Conservation (phyloP, 1,284 basidiomycete species). For the Microbotryomycetes sp. region DNA sequence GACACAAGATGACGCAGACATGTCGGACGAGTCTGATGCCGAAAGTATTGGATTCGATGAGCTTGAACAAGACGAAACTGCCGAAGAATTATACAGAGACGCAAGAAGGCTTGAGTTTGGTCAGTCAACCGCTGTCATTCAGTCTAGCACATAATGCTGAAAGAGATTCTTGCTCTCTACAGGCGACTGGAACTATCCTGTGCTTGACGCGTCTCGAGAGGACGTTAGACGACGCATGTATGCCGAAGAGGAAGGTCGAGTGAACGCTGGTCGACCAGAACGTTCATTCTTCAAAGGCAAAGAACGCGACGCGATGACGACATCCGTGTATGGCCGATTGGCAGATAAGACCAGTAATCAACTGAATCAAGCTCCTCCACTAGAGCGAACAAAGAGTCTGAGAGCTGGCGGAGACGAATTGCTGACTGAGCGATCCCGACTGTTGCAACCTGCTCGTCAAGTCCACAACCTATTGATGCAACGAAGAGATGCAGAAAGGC, state of each 20-base stretch:
- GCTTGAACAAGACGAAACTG: slow-evolving; percentile 50
- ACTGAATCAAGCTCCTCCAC: background rate
- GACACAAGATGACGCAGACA: slow-evolving; percentile 21
- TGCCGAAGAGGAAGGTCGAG: slow-evolving; percentile 32
- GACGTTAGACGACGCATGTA: slow-evolving; percentile 34
- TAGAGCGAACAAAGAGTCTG: background rate
- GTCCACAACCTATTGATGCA: background rate
- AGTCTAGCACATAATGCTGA: slow-evolving; percentile 20
- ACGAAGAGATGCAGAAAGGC: background rate
- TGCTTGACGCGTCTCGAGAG: slow-evolving; percentile 38
- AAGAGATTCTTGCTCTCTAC: background rate
- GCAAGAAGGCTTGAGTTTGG: slow-evolving; percentile 75
- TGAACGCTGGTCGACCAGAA: background rate
- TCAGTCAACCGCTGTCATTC: slow-evolving; percentile 80
- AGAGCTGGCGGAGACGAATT: background rate
- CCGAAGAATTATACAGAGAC: slow-evolving; percentile 57
- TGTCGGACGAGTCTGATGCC: slow-evolving; percentile 17
- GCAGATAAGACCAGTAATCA: slow-evolving; percentile 7
- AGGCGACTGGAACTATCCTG: slow-evolving; percentile 36
- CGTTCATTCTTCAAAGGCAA: slow-evolving; percentile 12
- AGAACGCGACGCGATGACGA: slow-evolving; percentile 3
- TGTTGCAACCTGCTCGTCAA: background rate
- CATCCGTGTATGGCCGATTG: slow-evolving; percentile 23
- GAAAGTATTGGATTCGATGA: slow-evolving; percentile 42
- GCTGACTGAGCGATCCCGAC: background rate